Evolutionary conservation across 2,329 filamentous ascomycete species (phyloP).

Genomic region (Teratosphaeria gauchensis): DNA sequence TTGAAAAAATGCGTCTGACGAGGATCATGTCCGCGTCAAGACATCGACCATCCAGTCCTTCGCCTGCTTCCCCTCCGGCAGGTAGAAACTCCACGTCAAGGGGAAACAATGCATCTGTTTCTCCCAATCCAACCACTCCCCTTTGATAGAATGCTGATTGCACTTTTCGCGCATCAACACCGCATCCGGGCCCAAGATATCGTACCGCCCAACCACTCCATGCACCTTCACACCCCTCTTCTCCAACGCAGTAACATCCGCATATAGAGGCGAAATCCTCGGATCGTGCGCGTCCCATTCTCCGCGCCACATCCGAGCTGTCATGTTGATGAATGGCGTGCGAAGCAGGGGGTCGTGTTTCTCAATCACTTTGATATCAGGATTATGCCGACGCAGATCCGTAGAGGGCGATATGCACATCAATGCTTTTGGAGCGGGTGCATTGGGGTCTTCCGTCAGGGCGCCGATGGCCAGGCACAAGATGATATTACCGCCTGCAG

Average conservation of each 20-base stretch:
- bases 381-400: conserved; percentile 39
- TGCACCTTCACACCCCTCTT: conserved; percentile 39
- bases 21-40: conserved; percentile 5
- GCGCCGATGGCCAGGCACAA: conserved; percentile 33
- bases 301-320: conserved; percentile 34
- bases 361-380: conserved; percentile 32
- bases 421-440: conserved; percentile 27
- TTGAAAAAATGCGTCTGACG: no score
- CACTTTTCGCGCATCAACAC: conserved; percentile 40
- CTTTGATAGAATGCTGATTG: conserved; percentile 34
- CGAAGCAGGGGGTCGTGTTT: conserved; percentile 39
- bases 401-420: conserved; percentile 42
- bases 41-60: conserved; percentile 38
- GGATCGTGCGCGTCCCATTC: conserved; percentile 35
- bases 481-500: conserved; percentile 46
- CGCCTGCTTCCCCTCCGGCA: conserved; percentile 39
- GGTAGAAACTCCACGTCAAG: conserved; percentile 39
- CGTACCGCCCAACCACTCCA: conserved; percentile 43
- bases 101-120: conserved; percentile 53
- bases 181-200: conserved; percentile 46
- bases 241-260: conserved; percentile 32
- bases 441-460: conserved; percentile 22
- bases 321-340: conserved; percentile 31
- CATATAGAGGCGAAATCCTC: conserved; percentile 40
- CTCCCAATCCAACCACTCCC: conserved; percentile 50